Base-by-base conservation (phyloP, 2,329 filamentous ascomycete species). In the Gnomoniopsis smithogilvyi region DNA sequence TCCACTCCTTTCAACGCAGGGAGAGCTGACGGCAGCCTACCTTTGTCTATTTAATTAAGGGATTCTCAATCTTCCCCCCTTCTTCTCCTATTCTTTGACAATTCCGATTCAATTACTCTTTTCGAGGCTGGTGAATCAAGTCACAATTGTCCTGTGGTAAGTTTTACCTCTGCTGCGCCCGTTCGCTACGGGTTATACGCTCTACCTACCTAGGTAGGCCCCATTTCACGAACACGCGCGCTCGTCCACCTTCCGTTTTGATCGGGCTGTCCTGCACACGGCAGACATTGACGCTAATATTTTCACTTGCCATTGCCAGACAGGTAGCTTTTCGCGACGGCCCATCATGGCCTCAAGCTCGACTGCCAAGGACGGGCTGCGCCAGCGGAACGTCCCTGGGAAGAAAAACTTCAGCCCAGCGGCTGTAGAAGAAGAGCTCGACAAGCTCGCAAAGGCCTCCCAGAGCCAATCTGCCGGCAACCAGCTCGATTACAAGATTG, bases 401-500 rank as follows among this genome's bases (percentile, higher is more conserved):
- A 67, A 70, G 43, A 81, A 80, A 65, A 83, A 83, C 68, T 83
- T 82, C 70, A 75, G 74, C 67, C 76, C 66, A 58, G 72, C 65
- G 51, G 67, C 70, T 62, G 68, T 58, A 68, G 80, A 82, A 57
- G 68, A 70, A 51, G 81, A 84, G 62, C 72, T 81, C 65, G 82
- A 86, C 66, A 78, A 75, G 68, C 70, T 83, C 62, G 71, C 76
- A 60, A 78, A 78, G 65, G 69, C 72, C 38, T 19, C 41, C 22
- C 73, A 70, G 56, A 59, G 69, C 55, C 74, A 77, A 63, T 64
- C 72, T 41, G 68, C 75, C 36, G 75, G 76, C 59, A 81, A 82
- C n/a, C 90, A 96, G 74, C 88, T 85, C 81, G 91, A 96, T 68
- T 96, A 97, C 80, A 87, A 89, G 80, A 74, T 95, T 64, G 90